Conservation (phyloP, 1,139 yeast species). For the Taphrina communis region DNA sequence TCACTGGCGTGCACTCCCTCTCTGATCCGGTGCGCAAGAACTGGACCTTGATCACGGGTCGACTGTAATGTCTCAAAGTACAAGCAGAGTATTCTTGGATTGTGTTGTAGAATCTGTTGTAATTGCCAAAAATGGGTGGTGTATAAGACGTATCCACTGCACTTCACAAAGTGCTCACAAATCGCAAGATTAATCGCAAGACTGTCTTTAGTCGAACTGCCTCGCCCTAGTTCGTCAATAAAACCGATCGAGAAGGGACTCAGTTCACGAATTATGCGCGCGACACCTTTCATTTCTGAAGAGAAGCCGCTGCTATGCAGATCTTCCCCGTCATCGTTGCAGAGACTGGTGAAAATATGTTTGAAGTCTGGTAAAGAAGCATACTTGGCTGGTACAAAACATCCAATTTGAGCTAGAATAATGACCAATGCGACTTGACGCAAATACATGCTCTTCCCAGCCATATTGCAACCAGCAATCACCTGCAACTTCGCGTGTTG, state of each 20-base stretch:
- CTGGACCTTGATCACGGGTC: slow-evolving; percentile 3
- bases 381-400: slow-evolving; percentile 67
- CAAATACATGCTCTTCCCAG: slow-evolving; percentile 73
- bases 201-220: slow-evolving; percentile 90
- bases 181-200: slow-evolving; percentile 83
- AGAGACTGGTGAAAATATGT: slow-evolving; percentile 62
- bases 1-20: slow-evolving; percentile 39
- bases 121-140: slow-evolving; percentile 44
- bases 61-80: slow-evolving; percentile 42
- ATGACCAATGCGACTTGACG: slow-evolving; percentile 66
- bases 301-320: slow-evolving; percentile 75
- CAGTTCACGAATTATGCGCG: slow-evolving; percentile 59
- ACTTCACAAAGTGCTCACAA: slow-evolving; percentile 63
- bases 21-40: slow-evolving; percentile 34
- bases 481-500: slow-evolving; percentile 59
- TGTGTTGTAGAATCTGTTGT: slow-evolving; percentile 39
- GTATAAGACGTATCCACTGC: slow-evolving; percentile 42
- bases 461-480: slow-evolving; percentile 79
- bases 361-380: slow-evolving; percentile 66
- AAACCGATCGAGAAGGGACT: slow-evolving; percentile 59
- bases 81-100: slow-evolving; percentile 43
- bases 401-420: slow-evolving; percentile 84
- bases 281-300: slow-evolving; percentile 73
- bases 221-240: slow-evolving; percentile 73
- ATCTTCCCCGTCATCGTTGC: slow-evolving; percentile 72